Conservation (phyloP, 2,329 filamentous ascomycete genomes). For the Dactylellina parvicollis region DNA sequence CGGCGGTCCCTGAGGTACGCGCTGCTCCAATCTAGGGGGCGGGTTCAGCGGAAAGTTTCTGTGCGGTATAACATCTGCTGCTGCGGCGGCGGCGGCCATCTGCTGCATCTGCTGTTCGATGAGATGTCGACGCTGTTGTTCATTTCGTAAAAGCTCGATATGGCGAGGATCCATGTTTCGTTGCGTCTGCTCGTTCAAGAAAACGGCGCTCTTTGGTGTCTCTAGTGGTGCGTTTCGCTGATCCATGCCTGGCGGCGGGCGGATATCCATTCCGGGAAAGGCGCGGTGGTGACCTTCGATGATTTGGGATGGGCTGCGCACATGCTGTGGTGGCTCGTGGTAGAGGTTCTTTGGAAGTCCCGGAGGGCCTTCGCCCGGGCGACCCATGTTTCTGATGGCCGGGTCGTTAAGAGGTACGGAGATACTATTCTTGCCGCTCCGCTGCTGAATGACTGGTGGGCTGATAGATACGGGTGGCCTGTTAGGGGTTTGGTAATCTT, state of each 20-base stretch:
- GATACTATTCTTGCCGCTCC: slow-evolving; percentile 28
- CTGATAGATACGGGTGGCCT: slow-evolving; percentile 42
- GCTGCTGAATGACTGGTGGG: slow-evolving; percentile 39
- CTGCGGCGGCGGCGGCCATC: slow-evolving; percentile 30
- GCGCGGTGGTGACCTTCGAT: slow-evolving; percentile 46
- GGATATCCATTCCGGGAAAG: slow-evolving; percentile 48
- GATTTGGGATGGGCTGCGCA: slow-evolving; percentile 48
- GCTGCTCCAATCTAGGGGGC: slow-evolving; percentile 48
- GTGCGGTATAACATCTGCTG: slow-evolving; percentile 31
- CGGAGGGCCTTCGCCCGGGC: slow-evolving; percentile 40
- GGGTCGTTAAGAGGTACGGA: slow-evolving; percentile 27
- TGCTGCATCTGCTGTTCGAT: slow-evolving; percentile 42
- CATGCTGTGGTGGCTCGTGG: slow-evolving; percentile 46
- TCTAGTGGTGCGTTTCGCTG: slow-evolving; percentile 35
- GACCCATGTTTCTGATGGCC: slow-evolving; percentile 37
- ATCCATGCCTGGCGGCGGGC: slow-evolving; percentile 48
- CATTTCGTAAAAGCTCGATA: slow-evolving; percentile 43
- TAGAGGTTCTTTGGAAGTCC: slow-evolving; percentile 49
- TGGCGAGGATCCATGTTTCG: slow-evolving; percentile 45
- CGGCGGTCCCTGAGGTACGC: slow-evolving; percentile 38
- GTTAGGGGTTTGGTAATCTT: slow-evolving; percentile 48
- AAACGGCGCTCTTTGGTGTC: slow-evolving; percentile 20
- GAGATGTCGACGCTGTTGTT: slow-evolving; percentile 44
- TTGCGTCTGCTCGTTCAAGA: slow-evolving; percentile 35
- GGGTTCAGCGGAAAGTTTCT: slow-evolving; percentile 45